Percentiles rank a stretch among this genome's conserved stretches.
Evolutionary conservation across 495 filamentous ascomycete genomes (phyloP).

Genomic region (Clavariopsis aquatica): DNA sequence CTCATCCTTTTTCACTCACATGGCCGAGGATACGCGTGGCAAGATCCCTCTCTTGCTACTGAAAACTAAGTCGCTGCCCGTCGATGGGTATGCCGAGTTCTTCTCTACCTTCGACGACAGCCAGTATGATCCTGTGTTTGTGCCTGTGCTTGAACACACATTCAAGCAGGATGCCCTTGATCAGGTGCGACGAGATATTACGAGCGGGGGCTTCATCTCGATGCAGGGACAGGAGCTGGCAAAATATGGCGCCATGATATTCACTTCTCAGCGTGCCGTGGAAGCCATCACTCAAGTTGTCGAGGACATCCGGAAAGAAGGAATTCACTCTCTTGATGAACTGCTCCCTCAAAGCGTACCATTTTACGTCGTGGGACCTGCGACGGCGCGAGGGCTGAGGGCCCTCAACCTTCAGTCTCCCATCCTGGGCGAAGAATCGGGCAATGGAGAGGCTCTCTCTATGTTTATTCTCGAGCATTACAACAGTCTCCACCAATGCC

Average conservation of each 20-base stretch:
- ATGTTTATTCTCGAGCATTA: slow-evolving; percentile 76
- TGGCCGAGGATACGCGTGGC: slow-evolving; percentile 9
- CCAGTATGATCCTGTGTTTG: slow-evolving; percentile 65
- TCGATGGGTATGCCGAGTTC: slow-evolving; percentile 76
- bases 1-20: slow-evolving; percentile 6
- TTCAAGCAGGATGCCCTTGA: slow-evolving; percentile 54
- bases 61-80: slow-evolving; percentile 79
- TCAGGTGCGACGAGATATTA: slow-evolving; percentile 49
- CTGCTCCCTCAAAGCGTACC: slow-evolving; percentile 54
- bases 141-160: slow-evolving; percentile 81
- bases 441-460: slow-evolving; percentile 78
- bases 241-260: slow-evolving; percentile 80
- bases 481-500: slow-evolving; percentile 39
- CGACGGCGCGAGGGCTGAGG: slow-evolving; percentile 72
- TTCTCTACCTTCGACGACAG: slow-evolving; percentile 56
- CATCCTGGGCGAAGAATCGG: slow-evolving; percentile 67
- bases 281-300: slow-evolving; percentile 78
- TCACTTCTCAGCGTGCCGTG: slow-evolving; percentile 92
- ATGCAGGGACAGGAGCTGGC: slow-evolving; percentile 5
- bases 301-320: slow-evolving; percentile 39
- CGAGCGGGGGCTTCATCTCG: slow-evolving; percentile 30
- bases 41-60: slow-evolving; percentile 71
- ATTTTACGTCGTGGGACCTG: slow-evolving; percentile 90
- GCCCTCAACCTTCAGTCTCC: slow-evolving; percentile 52
- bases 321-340: slow-evolving; percentile 20